phyloP scores from a whole-genome alignment of 805 yeast species.

The Candida chauliodis region DNA sequence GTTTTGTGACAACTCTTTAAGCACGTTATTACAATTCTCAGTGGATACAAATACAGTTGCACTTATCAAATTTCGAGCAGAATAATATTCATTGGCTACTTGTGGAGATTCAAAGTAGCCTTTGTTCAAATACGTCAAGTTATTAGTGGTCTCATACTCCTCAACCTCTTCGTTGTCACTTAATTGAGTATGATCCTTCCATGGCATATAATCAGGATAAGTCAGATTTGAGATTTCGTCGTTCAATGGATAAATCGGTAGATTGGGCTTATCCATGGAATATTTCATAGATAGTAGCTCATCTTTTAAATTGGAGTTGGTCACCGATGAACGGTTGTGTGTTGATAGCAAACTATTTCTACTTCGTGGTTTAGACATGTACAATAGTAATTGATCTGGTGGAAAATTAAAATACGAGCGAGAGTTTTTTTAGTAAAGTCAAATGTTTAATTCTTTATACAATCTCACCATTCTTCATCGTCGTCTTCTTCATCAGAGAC shows the following conservation, averaged over 20 bases:
- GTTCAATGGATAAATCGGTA: constrained; percentile 32
- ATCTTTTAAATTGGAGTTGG: constrained; percentile 23
- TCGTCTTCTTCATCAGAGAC: constrained; percentile 68
- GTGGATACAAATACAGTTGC: constrained; percentile 37
- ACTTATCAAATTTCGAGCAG: constrained; percentile 62
- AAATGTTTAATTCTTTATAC: too few relatives aligned
- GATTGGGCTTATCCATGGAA: constrained; percentile 31
- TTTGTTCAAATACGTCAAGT: constrained; percentile 52
- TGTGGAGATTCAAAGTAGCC: constrained; percentile 67
- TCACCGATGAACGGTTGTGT: constrained; percentile 16
- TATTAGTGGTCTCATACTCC: constrained; percentile 53
- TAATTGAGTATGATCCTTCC: constrained; percentile 52
- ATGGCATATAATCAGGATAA: constrained; percentile 72
- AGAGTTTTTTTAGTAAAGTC: too few relatives aligned
- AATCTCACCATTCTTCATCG: constrained; percentile 46
- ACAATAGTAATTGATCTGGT: not conserved
- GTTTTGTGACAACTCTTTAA: constrained; percentile 36
- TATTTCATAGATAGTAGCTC: constrained; percentile 34
- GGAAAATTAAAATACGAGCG: too few relatives aligned
- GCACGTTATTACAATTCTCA: constrained; percentile 30
- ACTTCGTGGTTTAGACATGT: constrained; percentile 27
- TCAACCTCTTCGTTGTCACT: constrained; percentile 23
- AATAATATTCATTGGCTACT: constrained; percentile 61
- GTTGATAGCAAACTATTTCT: constrained; percentile 26
- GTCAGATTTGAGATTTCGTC: constrained; percentile 17